Evolutionary conservation across 2,329 filamentous ascomycete species (phyloP).

Genomic region (Rutstroemia sp.): DNA sequence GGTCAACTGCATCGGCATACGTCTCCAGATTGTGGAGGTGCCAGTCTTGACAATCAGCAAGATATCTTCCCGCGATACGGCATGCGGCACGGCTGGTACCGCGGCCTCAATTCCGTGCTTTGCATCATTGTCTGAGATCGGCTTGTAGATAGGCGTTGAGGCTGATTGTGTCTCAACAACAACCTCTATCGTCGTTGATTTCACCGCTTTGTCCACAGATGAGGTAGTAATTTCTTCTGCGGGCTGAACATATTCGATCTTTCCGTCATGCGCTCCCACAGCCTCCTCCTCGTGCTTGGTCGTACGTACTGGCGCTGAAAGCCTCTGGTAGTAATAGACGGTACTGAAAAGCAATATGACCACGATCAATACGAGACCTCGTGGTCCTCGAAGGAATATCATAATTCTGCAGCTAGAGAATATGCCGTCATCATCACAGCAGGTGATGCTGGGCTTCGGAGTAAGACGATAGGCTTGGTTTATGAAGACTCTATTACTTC

Average conservation of each 20-base stretch:
- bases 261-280: background rate
- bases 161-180: background rate
- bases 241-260: background rate
- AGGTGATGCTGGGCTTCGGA: background rate
- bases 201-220: background rate
- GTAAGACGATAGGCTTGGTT: background rate
- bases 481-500: background rate
- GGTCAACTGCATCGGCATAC: constrained; percentile 10
- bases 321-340: background rate
- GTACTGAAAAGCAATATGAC: background rate
- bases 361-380: constrained; percentile 2
- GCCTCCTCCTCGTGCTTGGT: background rate
- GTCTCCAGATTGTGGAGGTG: constrained; percentile 7
- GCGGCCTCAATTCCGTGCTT: background rate
- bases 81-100: background rate
- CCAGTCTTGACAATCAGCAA: constrained; percentile 13
- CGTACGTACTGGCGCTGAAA: background rate
- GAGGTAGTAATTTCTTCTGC: background rate
- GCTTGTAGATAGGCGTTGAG: background rate
- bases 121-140: background rate
- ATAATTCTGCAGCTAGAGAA: background rate
- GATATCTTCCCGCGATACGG: constrained; percentile 6
- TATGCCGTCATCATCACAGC: background rate
- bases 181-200: background rate
- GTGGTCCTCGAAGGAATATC: background rate